Conservation (phyloP, 805 yeast species). For the Grigorovia jiainica region DNA sequence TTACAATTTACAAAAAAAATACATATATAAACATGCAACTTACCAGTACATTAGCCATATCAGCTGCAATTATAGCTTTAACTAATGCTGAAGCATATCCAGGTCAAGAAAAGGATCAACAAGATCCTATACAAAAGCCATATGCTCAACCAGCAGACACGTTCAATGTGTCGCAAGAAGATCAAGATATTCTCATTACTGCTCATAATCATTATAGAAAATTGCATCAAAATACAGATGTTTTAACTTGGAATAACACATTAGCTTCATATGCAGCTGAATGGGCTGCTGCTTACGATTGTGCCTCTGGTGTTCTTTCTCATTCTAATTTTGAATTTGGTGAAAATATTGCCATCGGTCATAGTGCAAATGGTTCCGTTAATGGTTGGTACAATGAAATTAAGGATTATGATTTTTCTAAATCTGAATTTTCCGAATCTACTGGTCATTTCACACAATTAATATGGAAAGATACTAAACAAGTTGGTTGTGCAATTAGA, state of each 20-base stretch:
- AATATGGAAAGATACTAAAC: constrained; percentile 53
- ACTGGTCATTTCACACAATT: constrained; percentile 72
- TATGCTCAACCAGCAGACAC: background rate
- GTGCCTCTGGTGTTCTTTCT: constrained; percentile 44
- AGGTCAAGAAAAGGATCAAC: background rate
- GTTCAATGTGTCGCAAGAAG: background rate
- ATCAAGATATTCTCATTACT: background rate
- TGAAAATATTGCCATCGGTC: constrained; percentile 69
- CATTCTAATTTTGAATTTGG: constrained; percentile 58
- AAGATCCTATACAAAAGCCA: constrained; percentile 1
- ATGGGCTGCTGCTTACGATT: constrained; percentile 41
- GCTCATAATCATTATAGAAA: constrained; percentile 37
- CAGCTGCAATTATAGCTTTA: too few species aligned
- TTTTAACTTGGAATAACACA: constrained; percentile 40
- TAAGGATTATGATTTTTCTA: constrained; percentile 42
- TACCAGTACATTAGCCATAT: too few species aligned
- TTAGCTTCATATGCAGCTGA: constrained; percentile 40
- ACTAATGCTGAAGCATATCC: background rate
- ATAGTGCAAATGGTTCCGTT: constrained; percentile 35
- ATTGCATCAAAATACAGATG: constrained; percentile 16
- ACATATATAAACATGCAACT: too few species aligned
- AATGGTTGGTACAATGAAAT: constrained; percentile 73
- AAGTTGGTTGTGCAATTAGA: constrained; percentile 64
- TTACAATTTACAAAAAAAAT: too few species aligned
- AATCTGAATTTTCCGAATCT: constrained; percentile 35